Base-by-base conservation (phyloP, 495 filamentous ascomycete genomes). In the Neurospora cerealis region DNA sequence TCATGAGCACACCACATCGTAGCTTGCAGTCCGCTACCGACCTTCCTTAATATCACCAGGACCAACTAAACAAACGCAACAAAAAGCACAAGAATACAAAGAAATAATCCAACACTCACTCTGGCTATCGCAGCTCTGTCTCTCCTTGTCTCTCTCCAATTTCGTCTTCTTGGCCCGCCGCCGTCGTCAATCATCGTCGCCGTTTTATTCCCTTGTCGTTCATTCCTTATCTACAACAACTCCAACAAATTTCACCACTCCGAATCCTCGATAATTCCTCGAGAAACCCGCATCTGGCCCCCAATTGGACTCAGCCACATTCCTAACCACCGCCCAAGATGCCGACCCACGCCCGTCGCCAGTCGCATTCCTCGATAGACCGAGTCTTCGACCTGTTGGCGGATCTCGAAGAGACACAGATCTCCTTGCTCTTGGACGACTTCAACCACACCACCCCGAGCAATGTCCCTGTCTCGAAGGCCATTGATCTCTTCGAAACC, bases 331-430 rank as follows among this genome's bases (percentile, higher is more conserved):
- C 70, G 54, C 34, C 72, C 73, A 76, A 74, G 15, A 83, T 83
- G 81, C 72, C 81, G 28, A 75, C 75, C 75, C 77, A 78, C 62
- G 74, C 79, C 60, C 81, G 80, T 70, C 77, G 76, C 62, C 78
- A 80, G 54, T 77, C 77, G 69, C 76, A 77, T 28, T 83, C 81
- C 46, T 83, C 81, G 15, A 76, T 83, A 75, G 81, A 83, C 80
- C 80, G 79, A 21, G 81, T 82, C 75, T 75, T 83, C 38, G 80
- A 80, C 71, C 80, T 83, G 75, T 79, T 83, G 74, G 76, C 77
- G 69, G 81, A 82, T 72, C 76, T 83, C 39, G 79, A 80, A 70
- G 81, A 83, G 0, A 71, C 41, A 66, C 79, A 83, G 66, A 80
- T 83, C 46, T 71, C 79, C 42, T 34, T 78, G 13, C 80, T 83